phyloP scores from a whole-genome alignment of 257 asterid species.

The Primulina huaijiensis region DNA sequence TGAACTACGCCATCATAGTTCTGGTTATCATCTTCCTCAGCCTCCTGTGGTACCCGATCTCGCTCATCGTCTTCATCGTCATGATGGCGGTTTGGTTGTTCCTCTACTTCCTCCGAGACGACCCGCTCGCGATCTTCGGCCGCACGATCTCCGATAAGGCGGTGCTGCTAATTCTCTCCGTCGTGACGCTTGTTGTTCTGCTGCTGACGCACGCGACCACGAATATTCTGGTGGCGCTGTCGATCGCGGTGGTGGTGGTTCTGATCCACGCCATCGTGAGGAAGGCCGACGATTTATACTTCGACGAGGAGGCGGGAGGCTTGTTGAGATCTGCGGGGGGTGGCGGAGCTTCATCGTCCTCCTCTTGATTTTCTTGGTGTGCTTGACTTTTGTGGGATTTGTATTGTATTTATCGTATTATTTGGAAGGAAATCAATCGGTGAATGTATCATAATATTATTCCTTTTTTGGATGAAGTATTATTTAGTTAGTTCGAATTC shows the following conservation, averaged over 20 bases:
- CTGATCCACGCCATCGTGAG: conserved; percentile 70
- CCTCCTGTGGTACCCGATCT: conserved; percentile 83
- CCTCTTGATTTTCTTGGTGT: conserved; percentile 7
- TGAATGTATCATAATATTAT: no score
- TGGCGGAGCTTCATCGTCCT: conserved; percentile 5
- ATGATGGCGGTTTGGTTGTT: conserved; percentile 70
- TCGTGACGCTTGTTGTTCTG: conserved; percentile 48
- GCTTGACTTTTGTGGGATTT: neutral
- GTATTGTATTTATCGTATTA: neutral
- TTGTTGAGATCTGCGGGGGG: conserved; percentile 35
- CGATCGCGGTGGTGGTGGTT: conserved; percentile 57
- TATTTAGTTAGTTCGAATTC: neutral
- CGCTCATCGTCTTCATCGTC: conserved; percentile 67
- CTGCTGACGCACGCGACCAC: conserved; percentile 59
- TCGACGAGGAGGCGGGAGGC: conserved; percentile 55
- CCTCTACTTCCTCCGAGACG: conserved; percentile 85
- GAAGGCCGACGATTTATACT: conserved; percentile 57
- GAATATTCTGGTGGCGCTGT: conserved; percentile 52
- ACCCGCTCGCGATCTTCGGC: conserved; percentile 62
- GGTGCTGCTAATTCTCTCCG: conserved; percentile 55
- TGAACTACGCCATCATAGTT: conserved; percentile 67
- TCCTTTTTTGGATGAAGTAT: no score
- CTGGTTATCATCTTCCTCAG: conserved; percentile 68
- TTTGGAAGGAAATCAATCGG: neutral
- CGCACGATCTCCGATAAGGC: conserved; percentile 52